Conservation (phyloP, 306 rosid genomes). For the Hippophae tibetana region DNA sequence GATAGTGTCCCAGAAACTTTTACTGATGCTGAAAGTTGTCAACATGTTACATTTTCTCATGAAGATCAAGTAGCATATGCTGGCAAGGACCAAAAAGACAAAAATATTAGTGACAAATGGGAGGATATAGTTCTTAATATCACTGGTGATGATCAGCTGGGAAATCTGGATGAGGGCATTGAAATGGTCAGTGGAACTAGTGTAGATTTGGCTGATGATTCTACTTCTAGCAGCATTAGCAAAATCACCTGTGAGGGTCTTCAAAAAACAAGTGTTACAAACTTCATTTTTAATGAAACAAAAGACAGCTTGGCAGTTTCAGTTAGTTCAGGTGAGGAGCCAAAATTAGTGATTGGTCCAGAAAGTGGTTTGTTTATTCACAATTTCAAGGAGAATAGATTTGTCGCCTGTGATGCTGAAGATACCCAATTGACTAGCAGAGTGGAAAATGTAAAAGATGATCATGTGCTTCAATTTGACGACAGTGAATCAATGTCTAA, state of each 20-base stretch:
- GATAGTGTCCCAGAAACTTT: slow-evolving; percentile 17
- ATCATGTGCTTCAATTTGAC: slow-evolving; percentile 21
- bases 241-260: slow-evolving; percentile 11
- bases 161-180: slow-evolving; percentile 17
- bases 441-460: slow-evolving; percentile 5
- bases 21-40: slow-evolving; percentile 14
- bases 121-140: slow-evolving; percentile 19
- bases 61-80: slow-evolving; percentile 23
- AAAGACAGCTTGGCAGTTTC: slow-evolving; percentile 19
- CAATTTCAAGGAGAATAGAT: slow-evolving; percentile 20
- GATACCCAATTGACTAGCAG: slow-evolving; percentile 13
- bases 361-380: slow-evolving; percentile 24
- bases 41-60: slow-evolving; percentile 1
- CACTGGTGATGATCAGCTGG: slow-evolving; percentile 17
- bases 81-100: slow-evolving; percentile 22
- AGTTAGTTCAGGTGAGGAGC: slow-evolving; percentile 7
- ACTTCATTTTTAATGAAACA: slow-evolving; percentile 20
- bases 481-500: slow-evolving; percentile 20
- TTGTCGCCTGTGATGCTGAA: slow-evolving; percentile 18
- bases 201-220: slow-evolving; percentile 18
- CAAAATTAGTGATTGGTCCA: slow-evolving; percentile 11
- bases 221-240: slow-evolving; percentile 14
- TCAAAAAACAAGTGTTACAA: too few species aligned
- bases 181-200: slow-evolving; percentile 22
- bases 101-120: slow-evolving; percentile 19